Conservation (phyloP, 1,139 yeast species). For the Blastobotrys proliferans region DNA sequence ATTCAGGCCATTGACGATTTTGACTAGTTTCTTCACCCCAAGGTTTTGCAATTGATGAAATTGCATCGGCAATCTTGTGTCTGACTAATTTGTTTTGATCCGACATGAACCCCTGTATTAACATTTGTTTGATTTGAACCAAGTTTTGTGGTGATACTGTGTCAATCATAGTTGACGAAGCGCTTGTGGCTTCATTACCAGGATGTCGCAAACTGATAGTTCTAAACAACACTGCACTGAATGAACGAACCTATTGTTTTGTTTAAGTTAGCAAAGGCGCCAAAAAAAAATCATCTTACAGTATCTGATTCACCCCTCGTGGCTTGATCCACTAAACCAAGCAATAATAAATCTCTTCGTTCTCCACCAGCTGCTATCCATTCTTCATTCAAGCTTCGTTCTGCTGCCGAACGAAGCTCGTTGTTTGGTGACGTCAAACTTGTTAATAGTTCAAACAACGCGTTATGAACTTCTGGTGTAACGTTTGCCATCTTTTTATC, state of each 20-base stretch:
- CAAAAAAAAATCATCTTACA: constrained; percentile 30
- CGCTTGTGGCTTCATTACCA: constrained; percentile 44
- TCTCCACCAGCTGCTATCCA: constrained; percentile 53
- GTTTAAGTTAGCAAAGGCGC: constrained; percentile 2
- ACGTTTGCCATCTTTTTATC: constrained; percentile 32
- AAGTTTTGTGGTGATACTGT: constrained; percentile 57
- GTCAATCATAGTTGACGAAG: constrained; percentile 50
- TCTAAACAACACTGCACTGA: constrained; percentile 84
- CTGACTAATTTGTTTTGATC: constrained; percentile 70
- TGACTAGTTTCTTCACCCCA: constrained; percentile 32
- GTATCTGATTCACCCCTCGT: constrained; percentile 53
- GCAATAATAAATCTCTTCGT: constrained; percentile 63
- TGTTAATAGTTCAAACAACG: constrained; percentile 55
- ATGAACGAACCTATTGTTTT: constrained; percentile 41
- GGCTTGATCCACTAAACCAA: constrained; percentile 81
- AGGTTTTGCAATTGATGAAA: constrained; percentile 73
- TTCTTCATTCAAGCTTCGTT: constrained; percentile 61
- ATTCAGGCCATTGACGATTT: constrained; percentile 66
- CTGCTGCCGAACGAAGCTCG: constrained; percentile 69
- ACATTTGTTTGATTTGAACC: constrained; percentile 57
- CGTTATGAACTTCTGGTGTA: constrained; percentile 57
- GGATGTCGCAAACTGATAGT: constrained; percentile 56
- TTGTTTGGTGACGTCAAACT: constrained; percentile 80
- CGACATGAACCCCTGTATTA: constrained; percentile 68
- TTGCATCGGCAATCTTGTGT: constrained; percentile 90